A percentile compares a stretch with the other conserved stretches of the same genome.
phyloP scores from a whole-genome alignment of 768 basidiomycete species.

The Epithele typhae region DNA sequence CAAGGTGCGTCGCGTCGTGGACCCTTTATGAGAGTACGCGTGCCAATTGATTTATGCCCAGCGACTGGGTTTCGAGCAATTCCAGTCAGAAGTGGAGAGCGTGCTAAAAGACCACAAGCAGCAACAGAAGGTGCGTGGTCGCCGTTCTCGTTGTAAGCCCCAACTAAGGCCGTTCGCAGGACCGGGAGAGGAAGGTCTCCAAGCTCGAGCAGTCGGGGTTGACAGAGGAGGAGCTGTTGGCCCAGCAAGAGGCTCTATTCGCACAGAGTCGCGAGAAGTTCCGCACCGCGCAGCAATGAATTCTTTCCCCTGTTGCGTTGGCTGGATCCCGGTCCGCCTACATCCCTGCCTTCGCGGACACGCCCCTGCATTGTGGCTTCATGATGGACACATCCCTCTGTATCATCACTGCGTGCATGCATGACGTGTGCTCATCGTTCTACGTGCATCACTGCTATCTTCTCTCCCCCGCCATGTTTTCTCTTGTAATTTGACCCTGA shows the following conservation, averaged over 20 bases:
- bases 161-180: conserved; percentile 38
- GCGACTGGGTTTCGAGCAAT: conserved; percentile 91
- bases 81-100: conserved; percentile 85
- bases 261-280: conserved; percentile 86
- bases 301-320: background rate
- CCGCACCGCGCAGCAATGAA: conserved; percentile 52
- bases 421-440: too few relatives aligned
- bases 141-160: background rate
- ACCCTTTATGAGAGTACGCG: too few relatives aligned
- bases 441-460: too few relatives aligned
- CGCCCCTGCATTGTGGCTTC: too few relatives aligned
- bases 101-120: conserved; percentile 96
- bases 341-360: background rate
- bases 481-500: conserved; percentile 20
- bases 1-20: conserved; percentile 52
- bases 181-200: conserved; percentile 89
- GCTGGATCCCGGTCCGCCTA: background rate
- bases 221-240: conserved; percentile 85
- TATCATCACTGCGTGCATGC: too few relatives aligned
- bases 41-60: too few relatives aligned
- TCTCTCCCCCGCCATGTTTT: too few relatives aligned
- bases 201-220: conserved; percentile 86
- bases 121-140: conserved; percentile 74
- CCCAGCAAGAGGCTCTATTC: conserved; percentile 87
- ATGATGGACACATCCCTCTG: too few relatives aligned